Base-by-base conservation (phyloP, 2,329 filamentous ascomycete species). In the Alternaria sp. region DNA sequence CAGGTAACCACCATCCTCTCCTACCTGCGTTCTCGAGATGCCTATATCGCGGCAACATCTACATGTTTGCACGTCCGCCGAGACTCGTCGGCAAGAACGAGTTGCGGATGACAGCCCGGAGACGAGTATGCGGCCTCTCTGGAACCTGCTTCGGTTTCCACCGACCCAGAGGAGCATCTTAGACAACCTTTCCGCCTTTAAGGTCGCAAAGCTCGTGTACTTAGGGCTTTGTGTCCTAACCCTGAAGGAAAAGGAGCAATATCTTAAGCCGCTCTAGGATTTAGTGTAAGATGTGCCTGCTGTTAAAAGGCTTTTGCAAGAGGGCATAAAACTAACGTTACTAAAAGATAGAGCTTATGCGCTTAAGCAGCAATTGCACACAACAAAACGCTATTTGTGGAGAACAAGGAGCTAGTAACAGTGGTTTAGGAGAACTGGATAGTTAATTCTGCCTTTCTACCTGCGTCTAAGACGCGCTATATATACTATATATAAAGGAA, bases 281-380 rank as follows among this genome's bases (percentile, higher is more conserved):
- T 28, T 52, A 13, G 37, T 52, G 17, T 52, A 21, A 39, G 24
- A 52, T 26, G 21, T 52, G 21, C 37, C 28, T 26, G 39, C 17
- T 17, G 39, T 34, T 3, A 28, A 52, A 42, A 42, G 28, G 11
- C 50, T 44, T 26, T 52, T 21, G 13, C 37, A 11, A 42, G 39
- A 42, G 17, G 50, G 50, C 28, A 52, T 52, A 29, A 42, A 44
- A 34, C 29, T 52, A 4, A 42, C 21, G 28, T 36, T 52, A 29
- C 50, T 52, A n/a, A 39, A 39, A 34, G 39, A 52, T 29, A 21
- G 39, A 13, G 21, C 50, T 52, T 26, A 26, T 26, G 28, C 50
- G 26, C 50, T 52, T 21, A 39, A 52, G 50, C 28, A 52, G 50
- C 37, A 39, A 17, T 34, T 52, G 13, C 50, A 44, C 29, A 39